Percentiles rank a stretch among this genome's conserved stretches.
These are phyloP conservation scores for Castanea sativa DNA, from an alignment of 306 rosid species.

Conservation along the genomic window DNA sequence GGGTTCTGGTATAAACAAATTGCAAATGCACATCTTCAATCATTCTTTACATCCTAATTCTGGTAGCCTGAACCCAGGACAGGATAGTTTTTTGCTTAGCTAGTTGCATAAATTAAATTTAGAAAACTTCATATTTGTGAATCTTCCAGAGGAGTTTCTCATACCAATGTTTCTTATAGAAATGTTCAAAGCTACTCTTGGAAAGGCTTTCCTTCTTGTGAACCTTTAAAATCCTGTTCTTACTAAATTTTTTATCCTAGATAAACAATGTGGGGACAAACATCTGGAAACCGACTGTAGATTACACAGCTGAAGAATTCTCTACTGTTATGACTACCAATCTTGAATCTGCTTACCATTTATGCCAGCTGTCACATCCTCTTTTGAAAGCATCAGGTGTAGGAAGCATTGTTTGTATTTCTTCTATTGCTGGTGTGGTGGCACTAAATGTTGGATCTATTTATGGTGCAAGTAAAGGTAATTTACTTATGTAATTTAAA, in stretches of 20 bases:
- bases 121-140: neutral
- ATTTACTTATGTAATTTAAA: neutral
- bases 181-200: neutral
- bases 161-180: neutral
- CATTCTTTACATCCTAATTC: neutral
- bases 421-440: slow-evolving; percentile 27
- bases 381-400: slow-evolving; percentile 43
- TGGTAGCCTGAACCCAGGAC: neutral
- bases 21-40: no score
- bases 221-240: neutral
- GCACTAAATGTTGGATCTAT: slow-evolving; percentile 6
- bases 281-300: neutral
- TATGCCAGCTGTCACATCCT: slow-evolving; percentile 47
- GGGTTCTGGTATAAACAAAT: neutral
- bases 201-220: neutral
- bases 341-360: slow-evolving; percentile 36
- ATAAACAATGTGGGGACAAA: slow-evolving; percentile 36
- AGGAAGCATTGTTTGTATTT: slow-evolving; percentile 33
- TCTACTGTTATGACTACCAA: slow-evolving; percentile 32
- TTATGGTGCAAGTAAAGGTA: slow-evolving; percentile 33
- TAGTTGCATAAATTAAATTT: neutral
- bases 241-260: slow-evolving; percentile 8
- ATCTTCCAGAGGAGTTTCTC: neutral
- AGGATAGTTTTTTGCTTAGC: neutral
- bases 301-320: slow-evolving; percentile 33